Evolutionary conservation across 306 rosid species (phyloP).

Genomic region (Quercus mongolica): DNA sequence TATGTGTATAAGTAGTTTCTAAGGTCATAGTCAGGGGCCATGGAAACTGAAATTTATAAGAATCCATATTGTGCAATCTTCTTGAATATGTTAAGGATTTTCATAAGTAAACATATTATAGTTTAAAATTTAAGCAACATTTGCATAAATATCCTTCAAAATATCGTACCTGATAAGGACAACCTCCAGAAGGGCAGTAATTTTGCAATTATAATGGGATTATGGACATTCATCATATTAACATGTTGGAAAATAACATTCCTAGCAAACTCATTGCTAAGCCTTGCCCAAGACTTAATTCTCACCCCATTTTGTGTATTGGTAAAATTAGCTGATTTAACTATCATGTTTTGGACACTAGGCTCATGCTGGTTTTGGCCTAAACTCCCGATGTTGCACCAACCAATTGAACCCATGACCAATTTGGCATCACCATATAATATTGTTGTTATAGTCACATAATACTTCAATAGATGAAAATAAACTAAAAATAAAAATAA

Average conservation of each 20-base stretch:
- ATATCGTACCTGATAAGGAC: slow-evolving; percentile 37
- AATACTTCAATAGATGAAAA: neutral
- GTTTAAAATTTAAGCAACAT: too few relatives aligned
- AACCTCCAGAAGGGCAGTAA: slow-evolving; percentile 38
- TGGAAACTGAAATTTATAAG: too few relatives aligned
- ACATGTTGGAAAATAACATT: slow-evolving; percentile 35
- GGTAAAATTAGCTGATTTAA: slow-evolving; percentile 26
- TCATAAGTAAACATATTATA: neutral
- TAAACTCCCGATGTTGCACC: slow-evolving; percentile 51
- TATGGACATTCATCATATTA: slow-evolving; percentile 37
- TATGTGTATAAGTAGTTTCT: too few relatives aligned
- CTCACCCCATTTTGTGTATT: slow-evolving; percentile 45
- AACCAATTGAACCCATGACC: neutral
- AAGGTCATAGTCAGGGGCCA: too few relatives aligned
- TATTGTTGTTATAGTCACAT: neutral
- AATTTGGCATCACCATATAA: neutral
- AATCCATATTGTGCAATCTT: too few relatives aligned
- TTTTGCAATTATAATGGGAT: slow-evolving; percentile 54
- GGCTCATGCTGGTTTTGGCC: slow-evolving; percentile 5
- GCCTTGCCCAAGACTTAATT: slow-evolving; percentile 58
- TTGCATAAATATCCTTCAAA: too few relatives aligned
- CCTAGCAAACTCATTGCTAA: slow-evolving; percentile 47
- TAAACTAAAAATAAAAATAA: neutral
- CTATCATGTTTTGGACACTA: slow-evolving; percentile 56
- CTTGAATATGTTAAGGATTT: neutral